phyloP scores from a whole-genome alignment of 2,329 filamentous ascomycete species.

The Colletotrichum falcatum region DNA sequence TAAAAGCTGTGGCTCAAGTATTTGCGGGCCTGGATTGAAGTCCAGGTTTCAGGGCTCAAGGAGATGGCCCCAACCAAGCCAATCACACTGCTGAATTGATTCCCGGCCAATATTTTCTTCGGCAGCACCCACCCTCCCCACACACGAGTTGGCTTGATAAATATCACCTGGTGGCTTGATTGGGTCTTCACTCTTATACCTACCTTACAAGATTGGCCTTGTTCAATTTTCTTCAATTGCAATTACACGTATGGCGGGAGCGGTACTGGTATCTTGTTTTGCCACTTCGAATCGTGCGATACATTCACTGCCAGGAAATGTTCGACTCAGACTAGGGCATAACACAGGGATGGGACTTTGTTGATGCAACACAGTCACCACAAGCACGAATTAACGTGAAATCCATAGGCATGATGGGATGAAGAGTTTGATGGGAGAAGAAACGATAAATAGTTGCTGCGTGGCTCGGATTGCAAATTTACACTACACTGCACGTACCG shows the following conservation, averaged over 20 bases:
- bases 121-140: not conserved
- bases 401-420: not conserved
- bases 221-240: not conserved
- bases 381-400: not conserved
- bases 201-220: not conserved
- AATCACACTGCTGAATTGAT: conserved; percentile 34
- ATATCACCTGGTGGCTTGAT: conserved; percentile 36
- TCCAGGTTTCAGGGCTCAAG: too few species aligned
- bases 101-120: conserved; percentile 22
- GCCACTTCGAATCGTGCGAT: not conserved
- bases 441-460: not conserved
- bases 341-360: not conserved
- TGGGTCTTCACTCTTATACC: conserved; percentile 2
- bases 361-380: not conserved
- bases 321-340: not conserved
- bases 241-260: not conserved
- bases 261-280: not conserved
- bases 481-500: too few species aligned
- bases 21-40: too few species aligned
- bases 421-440: not conserved
- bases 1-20: too few species aligned
- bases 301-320: too few species aligned
- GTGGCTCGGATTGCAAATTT: not conserved
- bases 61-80: too few species aligned
- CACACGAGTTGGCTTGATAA: conserved; percentile 6